phyloP scores from a whole-genome alignment of 257 asterid genomes.

The Leptodermis oblonga region DNA sequence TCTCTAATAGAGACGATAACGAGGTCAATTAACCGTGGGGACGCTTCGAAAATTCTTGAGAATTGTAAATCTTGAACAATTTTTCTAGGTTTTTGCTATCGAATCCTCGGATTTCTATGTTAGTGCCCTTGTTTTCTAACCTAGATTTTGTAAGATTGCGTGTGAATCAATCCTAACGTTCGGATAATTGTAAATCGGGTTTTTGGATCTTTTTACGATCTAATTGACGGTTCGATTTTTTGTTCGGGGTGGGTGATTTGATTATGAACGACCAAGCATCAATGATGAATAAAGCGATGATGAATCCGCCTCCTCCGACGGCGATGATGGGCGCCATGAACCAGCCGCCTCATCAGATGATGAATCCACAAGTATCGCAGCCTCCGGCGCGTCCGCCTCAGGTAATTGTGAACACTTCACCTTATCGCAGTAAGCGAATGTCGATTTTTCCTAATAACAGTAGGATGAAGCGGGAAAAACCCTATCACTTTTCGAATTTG shows the following conservation, averaged over 20 bases:
- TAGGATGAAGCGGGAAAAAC: not conserved
- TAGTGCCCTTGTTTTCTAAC: too few relatives aligned
- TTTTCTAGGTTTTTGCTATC: not conserved
- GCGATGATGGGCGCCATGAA: constrained; percentile 16
- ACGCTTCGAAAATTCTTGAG: not conserved
- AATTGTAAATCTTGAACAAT: too few relatives aligned
- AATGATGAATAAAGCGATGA: constrained; percentile 53
- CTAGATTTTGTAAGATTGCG: not conserved
- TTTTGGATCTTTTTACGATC: constrained; percentile 1
- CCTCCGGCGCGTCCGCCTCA: constrained; percentile 19
- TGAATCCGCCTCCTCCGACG: constrained; percentile 11
- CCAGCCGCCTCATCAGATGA: constrained; percentile 17
- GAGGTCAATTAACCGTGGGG: not conserved
- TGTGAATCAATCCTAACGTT: not conserved
- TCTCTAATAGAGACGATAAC: not conserved
- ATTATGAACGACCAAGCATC: constrained; percentile 57
- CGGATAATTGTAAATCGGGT: not conserved
- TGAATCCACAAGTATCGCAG: constrained; percentile 22
- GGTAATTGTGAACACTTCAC: constrained; percentile 13
- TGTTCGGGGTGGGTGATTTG: not conserved
- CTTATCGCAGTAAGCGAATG: not conserved
- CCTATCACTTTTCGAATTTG: not conserved
- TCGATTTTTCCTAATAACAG: not conserved
- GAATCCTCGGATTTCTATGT: not conserved
- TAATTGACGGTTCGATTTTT: constrained; percentile 2